Evolutionary conservation across 352 stramenopile genomes (phyloP).

Genomic region (Pythium monospermum): DNA sequence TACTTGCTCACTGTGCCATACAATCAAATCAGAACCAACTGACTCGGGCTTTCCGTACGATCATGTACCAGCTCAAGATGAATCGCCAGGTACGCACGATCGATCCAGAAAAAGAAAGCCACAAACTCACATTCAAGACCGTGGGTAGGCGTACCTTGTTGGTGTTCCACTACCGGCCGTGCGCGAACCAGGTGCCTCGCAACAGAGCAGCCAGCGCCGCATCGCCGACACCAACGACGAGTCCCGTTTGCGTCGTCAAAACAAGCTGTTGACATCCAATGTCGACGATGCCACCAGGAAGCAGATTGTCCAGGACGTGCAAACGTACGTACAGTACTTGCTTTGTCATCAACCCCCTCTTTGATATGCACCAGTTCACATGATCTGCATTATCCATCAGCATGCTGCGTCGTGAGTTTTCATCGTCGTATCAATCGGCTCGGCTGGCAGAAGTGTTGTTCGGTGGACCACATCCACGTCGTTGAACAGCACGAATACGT

Average conservation of each 20-base stretch:
- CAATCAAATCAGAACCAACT: neutral
- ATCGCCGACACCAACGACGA: conserved; percentile 1
- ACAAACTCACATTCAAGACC: too few relatives aligned
- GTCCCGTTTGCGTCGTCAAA: conserved; percentile 3
- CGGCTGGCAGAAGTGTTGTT: conserved; percentile 9
- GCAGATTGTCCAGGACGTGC: neutral
- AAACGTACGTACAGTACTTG: neutral
- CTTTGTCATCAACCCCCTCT: neutral
- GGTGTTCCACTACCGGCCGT: conserved; percentile 11
- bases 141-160: conserved; percentile 9
- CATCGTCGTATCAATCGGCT: neutral
- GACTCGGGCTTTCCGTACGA: neutral
- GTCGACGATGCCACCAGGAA: neutral
- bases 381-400: too few relatives aligned
- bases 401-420: conserved; percentile 14
- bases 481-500: neutral
- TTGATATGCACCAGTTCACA: too few relatives aligned
- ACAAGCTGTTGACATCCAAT: conserved; percentile 12
- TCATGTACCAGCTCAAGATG: conserved; percentile 2
- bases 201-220: neutral
- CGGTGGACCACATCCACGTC: neutral
- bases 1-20: too few relatives aligned
- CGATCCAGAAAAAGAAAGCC: too few relatives aligned
- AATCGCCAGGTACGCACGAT: conserved; percentile 10
- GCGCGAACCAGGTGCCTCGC: neutral